Base-by-base conservation (phyloP, 208 protist species). In the Angomonas deanei region DNA sequence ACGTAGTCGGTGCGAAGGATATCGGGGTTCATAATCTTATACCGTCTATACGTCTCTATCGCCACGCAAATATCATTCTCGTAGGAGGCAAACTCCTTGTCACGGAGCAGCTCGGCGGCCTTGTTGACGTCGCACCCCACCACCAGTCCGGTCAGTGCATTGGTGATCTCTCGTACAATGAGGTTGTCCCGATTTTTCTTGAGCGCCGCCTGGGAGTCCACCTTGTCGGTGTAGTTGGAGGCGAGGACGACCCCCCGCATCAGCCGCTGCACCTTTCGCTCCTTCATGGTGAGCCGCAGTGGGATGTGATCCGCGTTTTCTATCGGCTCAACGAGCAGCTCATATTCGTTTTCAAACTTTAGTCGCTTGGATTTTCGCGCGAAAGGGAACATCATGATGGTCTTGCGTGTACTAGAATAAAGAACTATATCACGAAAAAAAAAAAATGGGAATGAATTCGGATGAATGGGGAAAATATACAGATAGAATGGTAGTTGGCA, bases 11-110 rank as follows among this genome's bases (percentile, higher is more conserved):
- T 91, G 42, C 94, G 86, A 66, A 97, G 84, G 72, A 94, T 72
- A 66, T 97, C 94, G 0, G 92, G 92, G 71, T 97, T 97, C 92
- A 97, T 97, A 54, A 97, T 96, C 66, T 97, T 97, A 64, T 96
- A 96, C 36, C 94, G 79, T 34, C 94, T 69, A 55, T 74, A 93
- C 50, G 90, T 78, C 74, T 97, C 90, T 56, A 97, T 76, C 0
- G 86, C 75, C 17, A 73, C 62, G 27, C 72, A 68, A 38, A 96
- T 89, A 27, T 88, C 75, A 15, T 67, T 60, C 71, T 75, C 61
- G 66, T 92, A 91, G 11, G 76, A 70, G n/a, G 60, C 68, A 64
- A 93, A 89, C 61, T 94, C 78, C 36, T 61, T 62, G 11, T 87
- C 70, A 19, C 82, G 66, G 42, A 92, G 48, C 21, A 94, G 78